Percentiles rank a stretch among this genome's conserved stretches.
phyloP scores from a whole-genome alignment of 768 basidiomycete species.

The Pisolithus sp. region DNA sequence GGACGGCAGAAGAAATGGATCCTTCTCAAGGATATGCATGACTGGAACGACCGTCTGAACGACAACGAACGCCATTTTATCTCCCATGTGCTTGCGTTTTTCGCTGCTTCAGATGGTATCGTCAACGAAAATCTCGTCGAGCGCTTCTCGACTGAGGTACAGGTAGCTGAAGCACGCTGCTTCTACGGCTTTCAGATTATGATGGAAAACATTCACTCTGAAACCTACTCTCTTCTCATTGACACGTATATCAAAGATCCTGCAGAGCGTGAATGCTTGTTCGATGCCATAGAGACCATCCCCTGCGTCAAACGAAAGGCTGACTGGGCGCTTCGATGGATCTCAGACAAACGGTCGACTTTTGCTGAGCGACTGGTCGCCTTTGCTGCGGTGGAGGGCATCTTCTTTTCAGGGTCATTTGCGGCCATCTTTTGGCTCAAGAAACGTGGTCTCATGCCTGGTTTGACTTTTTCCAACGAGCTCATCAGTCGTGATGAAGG shows the following conservation, averaged over 20 bases:
- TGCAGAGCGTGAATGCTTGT: slow-evolving; percentile 69
- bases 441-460: slow-evolving; percentile 97
- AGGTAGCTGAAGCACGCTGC: slow-evolving; percentile 86
- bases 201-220: slow-evolving; percentile 98
- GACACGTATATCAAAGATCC: slow-evolving; percentile 90
- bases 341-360: slow-evolving; percentile 68
- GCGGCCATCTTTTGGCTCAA: slow-evolving; percentile 96
- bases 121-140: slow-evolving; percentile 95
- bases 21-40: slow-evolving; percentile 76
- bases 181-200: slow-evolving; percentile 99
- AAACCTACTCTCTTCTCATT: slow-evolving; percentile 93
- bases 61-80: slow-evolving; percentile 83
- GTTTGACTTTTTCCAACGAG: slow-evolving; percentile 93
- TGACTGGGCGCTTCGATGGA: slow-evolving; percentile 93
- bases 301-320: slow-evolving; percentile 91
- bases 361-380: slow-evolving; percentile 89
- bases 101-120: slow-evolving; percentile 93
- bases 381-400: slow-evolving; percentile 93
- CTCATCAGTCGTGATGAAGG: slow-evolving; percentile 95
- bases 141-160: slow-evolving; percentile 89
- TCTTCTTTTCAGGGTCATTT: slow-evolving; percentile 94
- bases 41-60: slow-evolving; percentile 82
- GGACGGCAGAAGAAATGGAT: slow-evolving; percentile 93
- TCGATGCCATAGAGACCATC: slow-evolving; percentile 90
- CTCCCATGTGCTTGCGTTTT: slow-evolving; percentile 91